A percentile compares a stretch with the other conserved stretches of the same genome.
phyloP scores from a whole-genome alignment of 2,329 filamentous ascomycete species.

The Ceratocystis variospora region DNA sequence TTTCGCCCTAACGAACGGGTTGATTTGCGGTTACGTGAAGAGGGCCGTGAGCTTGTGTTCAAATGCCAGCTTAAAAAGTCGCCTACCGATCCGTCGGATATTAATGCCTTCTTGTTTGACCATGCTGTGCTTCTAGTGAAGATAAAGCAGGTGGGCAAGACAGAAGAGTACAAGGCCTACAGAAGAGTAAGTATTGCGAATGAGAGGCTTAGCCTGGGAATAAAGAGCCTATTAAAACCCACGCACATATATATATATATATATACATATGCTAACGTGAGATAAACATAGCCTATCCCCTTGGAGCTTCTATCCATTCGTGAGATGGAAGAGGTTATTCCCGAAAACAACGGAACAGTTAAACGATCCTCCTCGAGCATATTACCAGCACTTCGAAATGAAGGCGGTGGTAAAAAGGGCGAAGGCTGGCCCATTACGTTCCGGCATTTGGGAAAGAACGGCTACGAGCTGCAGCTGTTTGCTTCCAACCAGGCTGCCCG shows the following conservation, averaged over 20 bases:
- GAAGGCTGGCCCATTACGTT: conserved; percentile 94
- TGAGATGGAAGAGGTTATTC: conserved; percentile 94
- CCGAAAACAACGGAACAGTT: conserved; percentile 53
- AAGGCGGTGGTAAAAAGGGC: conserved; percentile 38
- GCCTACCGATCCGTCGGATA: conserved; percentile 73
- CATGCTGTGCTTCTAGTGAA: conserved; percentile 86
- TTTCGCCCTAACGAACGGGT: conserved; percentile 84
- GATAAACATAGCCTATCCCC: conserved; percentile 57
- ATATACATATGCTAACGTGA: conserved; percentile 14
- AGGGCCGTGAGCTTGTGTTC: conserved; percentile 82
- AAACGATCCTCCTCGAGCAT: conserved; percentile 84
- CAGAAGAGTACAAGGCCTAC: conserved; percentile 89
- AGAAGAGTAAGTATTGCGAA: conserved; percentile 41
- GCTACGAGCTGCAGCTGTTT: conserved; percentile 83
- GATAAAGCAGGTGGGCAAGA: conserved; percentile 82
- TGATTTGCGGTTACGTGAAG: conserved; percentile 86
- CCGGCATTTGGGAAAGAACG: conserved; percentile 85
- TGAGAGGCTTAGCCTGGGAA: not conserved
- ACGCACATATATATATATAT: not conserved
- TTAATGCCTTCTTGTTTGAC: conserved; percentile 91
- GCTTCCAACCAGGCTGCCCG: conserved; percentile 73
- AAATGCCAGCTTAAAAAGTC: conserved; percentile 91
- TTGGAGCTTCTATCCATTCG: conserved; percentile 83
- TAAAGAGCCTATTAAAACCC: not conserved
- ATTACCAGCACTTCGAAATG: conserved; percentile 42